Evolutionary conservation across 2,329 filamentous ascomycete species (phyloP).

Genomic region (Scedosporium dehoogii): DNA sequence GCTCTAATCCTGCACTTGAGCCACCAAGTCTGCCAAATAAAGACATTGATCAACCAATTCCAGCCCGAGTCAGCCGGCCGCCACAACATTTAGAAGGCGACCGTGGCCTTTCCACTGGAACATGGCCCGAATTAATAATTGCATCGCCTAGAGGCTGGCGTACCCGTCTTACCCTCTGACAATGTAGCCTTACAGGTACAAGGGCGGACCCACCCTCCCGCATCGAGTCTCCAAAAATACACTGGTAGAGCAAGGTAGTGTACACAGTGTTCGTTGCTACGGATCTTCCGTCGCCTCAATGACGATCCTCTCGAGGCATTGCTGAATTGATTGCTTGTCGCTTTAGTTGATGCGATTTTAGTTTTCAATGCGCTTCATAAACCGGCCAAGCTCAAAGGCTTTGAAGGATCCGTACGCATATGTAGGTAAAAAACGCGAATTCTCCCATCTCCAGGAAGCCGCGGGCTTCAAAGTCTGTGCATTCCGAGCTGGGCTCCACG

Average conservation of each 20-base stretch:
- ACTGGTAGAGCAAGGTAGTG: not conserved
- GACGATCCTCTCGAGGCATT: not conserved
- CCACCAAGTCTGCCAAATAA: not conserved
- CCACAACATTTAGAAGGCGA: not conserved
- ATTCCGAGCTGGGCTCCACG: not conserved
- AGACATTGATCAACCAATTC: not conserved
- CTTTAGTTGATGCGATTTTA: not conserved
- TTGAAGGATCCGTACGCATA: no score
- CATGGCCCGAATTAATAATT: not conserved
- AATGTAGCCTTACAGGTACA: not conserved
- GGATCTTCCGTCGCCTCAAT: not conserved
- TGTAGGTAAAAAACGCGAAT: no score
- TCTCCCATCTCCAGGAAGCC: no score
- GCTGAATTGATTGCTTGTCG: not conserved
- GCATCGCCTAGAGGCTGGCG: not conserved
- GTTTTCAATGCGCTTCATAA: constrained; percentile 1
- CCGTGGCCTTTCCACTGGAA: not conserved
- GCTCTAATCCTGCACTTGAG: not conserved
- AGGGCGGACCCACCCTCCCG: not conserved
- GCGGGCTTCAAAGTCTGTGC: no score
- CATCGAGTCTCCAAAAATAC: not conserved
- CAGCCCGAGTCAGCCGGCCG: not conserved
- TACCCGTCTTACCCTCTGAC: not conserved
- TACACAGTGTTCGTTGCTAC: not conserved
- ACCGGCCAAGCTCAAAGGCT: no score